These are phyloP conservation scores for Plectosphaerella sp. DNA, from an alignment of 2,329 filamentous ascomycete genomes.

Conservation along the genomic window DNA sequence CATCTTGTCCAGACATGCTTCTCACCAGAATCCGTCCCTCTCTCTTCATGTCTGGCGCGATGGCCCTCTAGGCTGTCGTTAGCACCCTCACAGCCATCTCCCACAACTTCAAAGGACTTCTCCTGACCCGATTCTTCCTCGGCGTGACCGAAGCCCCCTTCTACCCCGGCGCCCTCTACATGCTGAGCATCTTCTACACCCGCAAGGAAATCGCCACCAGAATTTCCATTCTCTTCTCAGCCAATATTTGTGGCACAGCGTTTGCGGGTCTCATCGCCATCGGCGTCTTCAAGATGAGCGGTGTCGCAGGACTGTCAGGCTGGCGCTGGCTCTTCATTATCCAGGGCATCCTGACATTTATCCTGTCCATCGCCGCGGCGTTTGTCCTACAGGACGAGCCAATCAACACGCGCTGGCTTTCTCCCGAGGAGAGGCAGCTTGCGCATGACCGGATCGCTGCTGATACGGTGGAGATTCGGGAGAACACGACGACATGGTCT, in stretches of 20 bases:
- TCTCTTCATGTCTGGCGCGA: constrained; percentile 21
- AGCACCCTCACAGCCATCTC: constrained; percentile 34
- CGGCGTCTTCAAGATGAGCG: constrained; percentile 30
- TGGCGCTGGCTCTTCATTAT: constrained; percentile 29
- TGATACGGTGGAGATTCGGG: constrained; percentile 18
- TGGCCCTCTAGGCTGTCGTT: constrained; percentile 36
- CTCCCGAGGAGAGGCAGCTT: constrained; percentile 29
- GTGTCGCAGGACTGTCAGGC: constrained; percentile 15
- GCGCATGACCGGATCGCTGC: constrained; percentile 32
- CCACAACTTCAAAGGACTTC: constrained; percentile 30
- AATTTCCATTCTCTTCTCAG: constrained; percentile 39
- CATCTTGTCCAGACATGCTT: constrained; percentile 4
- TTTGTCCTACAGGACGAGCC: constrained; percentile 32
- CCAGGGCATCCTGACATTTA: constrained; percentile 21
- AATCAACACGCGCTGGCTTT: constrained; percentile 29
- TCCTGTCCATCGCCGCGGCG: constrained; percentile 21
- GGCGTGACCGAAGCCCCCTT: constrained; percentile 23
- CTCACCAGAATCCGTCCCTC: constrained; percentile 12
- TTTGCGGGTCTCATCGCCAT: constrained; percentile 41
- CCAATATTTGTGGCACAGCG: constrained; percentile 27
- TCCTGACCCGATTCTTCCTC: constrained; percentile 25
- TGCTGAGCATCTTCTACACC: constrained; percentile 51
- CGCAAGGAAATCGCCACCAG: constrained; percentile 38
- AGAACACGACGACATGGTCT: constrained; percentile 27
- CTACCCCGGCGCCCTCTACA: constrained; percentile 27